A percentile compares a stretch with the other conserved stretches of the same genome.
Evolutionary conservation across 805 yeast genomes (phyloP).

Genomic region (Candida patagonica): DNA sequence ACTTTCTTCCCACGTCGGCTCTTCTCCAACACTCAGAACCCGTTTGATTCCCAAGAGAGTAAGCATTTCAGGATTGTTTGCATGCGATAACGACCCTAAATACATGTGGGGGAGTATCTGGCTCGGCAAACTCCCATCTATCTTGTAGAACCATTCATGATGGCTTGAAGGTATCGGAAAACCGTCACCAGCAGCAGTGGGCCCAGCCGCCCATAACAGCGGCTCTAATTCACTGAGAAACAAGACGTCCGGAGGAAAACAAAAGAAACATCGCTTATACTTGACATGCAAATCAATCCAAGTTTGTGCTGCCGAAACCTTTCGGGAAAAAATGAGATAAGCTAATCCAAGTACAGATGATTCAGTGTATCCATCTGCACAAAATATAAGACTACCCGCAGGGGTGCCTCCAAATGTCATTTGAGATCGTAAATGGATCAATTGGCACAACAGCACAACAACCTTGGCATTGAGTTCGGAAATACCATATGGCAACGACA

Average conservation of each 20-base stretch:
- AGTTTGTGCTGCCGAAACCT: constrained; percentile 54
- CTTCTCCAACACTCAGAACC: constrained; percentile 82
- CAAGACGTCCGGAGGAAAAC: constrained; percentile 64
- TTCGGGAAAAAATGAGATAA: constrained; percentile 60
- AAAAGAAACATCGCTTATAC: constrained; percentile 71
- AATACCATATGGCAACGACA: constrained; percentile 51
- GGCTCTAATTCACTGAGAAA: constrained; percentile 58
- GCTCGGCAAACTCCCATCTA: constrained; percentile 72
- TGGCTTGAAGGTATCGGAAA: constrained; percentile 9
- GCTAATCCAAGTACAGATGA: constrained; percentile 67
- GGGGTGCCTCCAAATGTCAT: constrained; percentile 17
- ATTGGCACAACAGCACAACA: constrained; percentile 60
- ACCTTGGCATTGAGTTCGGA: constrained; percentile 27
- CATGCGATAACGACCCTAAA: constrained; percentile 77
- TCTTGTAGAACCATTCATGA: constrained; percentile 23
- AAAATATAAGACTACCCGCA: constrained; percentile 46
- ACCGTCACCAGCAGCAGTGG: constrained; percentile 26
- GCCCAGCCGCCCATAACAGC: constrained; percentile 52
- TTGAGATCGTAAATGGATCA: constrained; percentile 38
- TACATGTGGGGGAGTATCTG: constrained; percentile 74
- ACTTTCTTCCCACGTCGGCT: constrained; percentile 44
- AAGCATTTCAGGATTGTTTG: constrained; percentile 58
- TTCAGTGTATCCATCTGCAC: constrained; percentile 91
- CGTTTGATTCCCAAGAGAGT: constrained; percentile 57
- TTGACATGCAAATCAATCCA: constrained; percentile 51